phyloP scores from a whole-genome alignment of 2,329 filamentous ascomycete species.

The Metarhizium brunneum region DNA sequence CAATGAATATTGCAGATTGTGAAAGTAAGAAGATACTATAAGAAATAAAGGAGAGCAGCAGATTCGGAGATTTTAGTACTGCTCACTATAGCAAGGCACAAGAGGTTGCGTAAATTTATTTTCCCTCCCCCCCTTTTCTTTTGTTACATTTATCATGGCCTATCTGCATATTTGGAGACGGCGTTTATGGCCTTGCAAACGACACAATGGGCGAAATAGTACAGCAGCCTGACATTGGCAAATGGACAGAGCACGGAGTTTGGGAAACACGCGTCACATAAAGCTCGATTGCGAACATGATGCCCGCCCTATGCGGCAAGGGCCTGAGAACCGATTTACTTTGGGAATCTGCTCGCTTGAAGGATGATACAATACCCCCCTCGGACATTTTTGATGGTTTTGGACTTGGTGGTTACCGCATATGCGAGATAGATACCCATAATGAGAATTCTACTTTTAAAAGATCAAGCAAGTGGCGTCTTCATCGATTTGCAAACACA shows the following conservation, averaged over 20 bases:
- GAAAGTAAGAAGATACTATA: neutral
- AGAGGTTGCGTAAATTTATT: no score
- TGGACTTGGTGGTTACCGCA: neutral
- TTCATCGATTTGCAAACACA: neutral
- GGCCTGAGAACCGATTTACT: neutral
- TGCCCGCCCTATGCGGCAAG: neutral
- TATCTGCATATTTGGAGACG: neutral
- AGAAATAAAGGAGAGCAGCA: neutral
- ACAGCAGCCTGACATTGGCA: neutral
- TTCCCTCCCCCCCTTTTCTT: neutral
- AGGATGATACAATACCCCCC: neutral
- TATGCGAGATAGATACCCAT: slow-evolving; percentile 12
- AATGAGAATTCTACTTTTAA: slow-evolving; percentile 7
- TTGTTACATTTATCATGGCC: neutral
- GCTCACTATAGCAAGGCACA: neutral
- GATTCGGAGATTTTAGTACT: neutral
- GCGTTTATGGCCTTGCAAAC: neutral
- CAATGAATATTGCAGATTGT: neutral
- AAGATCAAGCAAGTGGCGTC: neutral
- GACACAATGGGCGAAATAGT: neutral
- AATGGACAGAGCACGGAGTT: neutral
- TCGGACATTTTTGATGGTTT: neutral
- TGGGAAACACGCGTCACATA: neutral
- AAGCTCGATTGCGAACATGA: neutral
- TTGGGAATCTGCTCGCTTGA: neutral